Percentiles rank a stretch among this genome's conserved stretches.
These are phyloP conservation scores for Hansenula lynferdii DNA, from an alignment of 1,139 yeast species.

Conservation along the genomic window DNA sequence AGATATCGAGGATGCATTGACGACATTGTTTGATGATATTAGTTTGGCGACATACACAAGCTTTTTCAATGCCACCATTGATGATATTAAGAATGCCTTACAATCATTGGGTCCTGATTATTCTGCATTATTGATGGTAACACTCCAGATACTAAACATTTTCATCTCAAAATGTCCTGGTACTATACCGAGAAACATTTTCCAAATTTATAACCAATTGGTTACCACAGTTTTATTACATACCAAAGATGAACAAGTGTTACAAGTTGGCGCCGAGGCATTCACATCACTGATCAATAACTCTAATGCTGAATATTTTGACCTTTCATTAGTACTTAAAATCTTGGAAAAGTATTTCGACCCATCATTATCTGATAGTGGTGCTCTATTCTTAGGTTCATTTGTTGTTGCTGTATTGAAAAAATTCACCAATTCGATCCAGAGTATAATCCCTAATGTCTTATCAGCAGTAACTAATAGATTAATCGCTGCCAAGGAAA, in stretches of 20 bases:
- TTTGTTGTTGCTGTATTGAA: slow-evolving; percentile 62
- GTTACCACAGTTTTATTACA: slow-evolving; percentile 45
- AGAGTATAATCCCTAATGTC: slow-evolving; percentile 52
- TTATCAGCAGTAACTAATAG: slow-evolving; percentile 70
- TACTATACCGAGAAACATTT: slow-evolving; percentile 36
- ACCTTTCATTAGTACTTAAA: slow-evolving; percentile 47
- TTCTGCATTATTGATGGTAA: slow-evolving; percentile 45
- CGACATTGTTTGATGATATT: slow-evolving; percentile 48
- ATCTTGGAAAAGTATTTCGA: slow-evolving; percentile 69
- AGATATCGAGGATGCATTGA: slow-evolving; percentile 59
- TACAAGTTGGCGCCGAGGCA: slow-evolving; percentile 76
- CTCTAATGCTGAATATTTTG: slow-evolving; percentile 39
- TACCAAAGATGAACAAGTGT: slow-evolving; percentile 71
- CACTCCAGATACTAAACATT: slow-evolving; percentile 60
- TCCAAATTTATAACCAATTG: slow-evolving; percentile 50
- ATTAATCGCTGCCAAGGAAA: slow-evolving; percentile 58
- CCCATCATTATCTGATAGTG: slow-evolving; percentile 70
- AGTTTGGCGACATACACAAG: slow-evolving; percentile 39
- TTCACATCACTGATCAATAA: slow-evolving; percentile 58
- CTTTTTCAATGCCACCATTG: slow-evolving; percentile 23
- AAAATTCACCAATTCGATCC: slow-evolving; percentile 45
- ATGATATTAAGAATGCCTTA: not conserved
- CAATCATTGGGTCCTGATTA: slow-evolving; percentile 18
- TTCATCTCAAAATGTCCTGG: slow-evolving; percentile 35
- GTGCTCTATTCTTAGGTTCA: slow-evolving; percentile 71